Evolutionary conservation across 768 basidiomycete species (phyloP), one percentile per base, ranked within the genome.

Genomic region (Mycena epipterygia): DNA sequence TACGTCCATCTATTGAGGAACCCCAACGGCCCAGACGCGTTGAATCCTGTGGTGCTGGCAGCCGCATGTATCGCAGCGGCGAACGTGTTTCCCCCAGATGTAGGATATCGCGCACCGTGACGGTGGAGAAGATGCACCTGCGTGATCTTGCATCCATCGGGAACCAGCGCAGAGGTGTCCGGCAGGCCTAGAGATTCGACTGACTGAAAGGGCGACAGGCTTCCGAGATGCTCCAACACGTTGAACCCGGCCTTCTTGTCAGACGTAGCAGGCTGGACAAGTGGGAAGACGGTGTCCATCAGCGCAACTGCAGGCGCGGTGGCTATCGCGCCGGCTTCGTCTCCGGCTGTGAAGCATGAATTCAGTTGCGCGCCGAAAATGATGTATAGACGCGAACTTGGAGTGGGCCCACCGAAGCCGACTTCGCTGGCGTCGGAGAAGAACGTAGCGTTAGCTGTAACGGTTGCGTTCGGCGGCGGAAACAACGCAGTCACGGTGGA

Each of bases 1-100:
- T 92, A 95, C 4, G 87, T 88, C 93, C 93, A 95, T 37, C 84
- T 86, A 71, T 91, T 90, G 78, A 95, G 79, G 75, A 95, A 95
- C 1, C 81, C 73, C 25, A 95, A 78, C 1, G 85, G 80, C 0
- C 91, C 92, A 0, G 82, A 83, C 0, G 87, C 89, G 16, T 81
- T 84, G 81, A 90, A 29, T 5, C 48, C 88, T 5, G 83, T 79
- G 17, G 68, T 69, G 12, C 74, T 67, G 2, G 88, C 89, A 16
- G 81, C 81, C 30, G 84, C 76, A 70, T 90, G 86, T 23, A 90
- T 72, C 21, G 84, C 84, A 23, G 76, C 72, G 6, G 88, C 85
- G 68, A 55, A 55, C 33, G 84, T 85, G 13, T 82, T 85, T 25
- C 85, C 76, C 68, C 80, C 85, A 2, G 79, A 77, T 0, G 88